Evolutionary conservation across 352 stramenopile genomes (phyloP).

Genomic region (Pythium coloratum): DNA sequence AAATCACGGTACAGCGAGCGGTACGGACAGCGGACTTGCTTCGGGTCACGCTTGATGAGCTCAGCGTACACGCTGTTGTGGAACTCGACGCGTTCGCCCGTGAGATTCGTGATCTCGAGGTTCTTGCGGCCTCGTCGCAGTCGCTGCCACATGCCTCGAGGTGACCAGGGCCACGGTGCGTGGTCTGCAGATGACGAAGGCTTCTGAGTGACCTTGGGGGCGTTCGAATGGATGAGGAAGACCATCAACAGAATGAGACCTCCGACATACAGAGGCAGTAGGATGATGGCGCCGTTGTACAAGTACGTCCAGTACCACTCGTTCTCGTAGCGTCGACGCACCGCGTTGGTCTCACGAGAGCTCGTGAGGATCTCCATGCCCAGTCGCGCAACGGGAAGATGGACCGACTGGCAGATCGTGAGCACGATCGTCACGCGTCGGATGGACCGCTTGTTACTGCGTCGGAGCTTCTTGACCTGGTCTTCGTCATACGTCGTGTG

Average conservation of each 20-base stretch:
- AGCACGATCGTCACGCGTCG: conserved; percentile 35
- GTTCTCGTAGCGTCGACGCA: conserved; percentile 3
- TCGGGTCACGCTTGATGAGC: conserved; percentile 36
- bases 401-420: conserved; percentile 41
- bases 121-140: neutral
- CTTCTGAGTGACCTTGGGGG: conserved; percentile 32
- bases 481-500: conserved; percentile 22
- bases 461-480: conserved; percentile 1
- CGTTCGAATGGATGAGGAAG: conserved; percentile 30
- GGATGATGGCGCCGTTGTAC: conserved; percentile 19
- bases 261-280: conserved; percentile 33
- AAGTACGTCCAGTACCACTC: conserved; percentile 27
- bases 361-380: conserved; percentile 38
- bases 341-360: neutral
- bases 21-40: conserved; percentile 46
- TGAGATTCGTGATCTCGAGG: conserved; percentile 38
- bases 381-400: conserved; percentile 43
- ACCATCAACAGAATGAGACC: conserved; percentile 33
- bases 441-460: conserved; percentile 29
- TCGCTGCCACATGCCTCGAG: neutral
- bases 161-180: neutral
- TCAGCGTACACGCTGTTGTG: conserved; percentile 48
- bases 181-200: conserved; percentile 32
- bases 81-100: conserved; percentile 37
- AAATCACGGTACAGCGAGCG: conserved; percentile 53